These are phyloP conservation scores for Vickermania ingenoplastis DNA, from an alignment of 208 protist genomes.

Conservation along the genomic window DNA sequence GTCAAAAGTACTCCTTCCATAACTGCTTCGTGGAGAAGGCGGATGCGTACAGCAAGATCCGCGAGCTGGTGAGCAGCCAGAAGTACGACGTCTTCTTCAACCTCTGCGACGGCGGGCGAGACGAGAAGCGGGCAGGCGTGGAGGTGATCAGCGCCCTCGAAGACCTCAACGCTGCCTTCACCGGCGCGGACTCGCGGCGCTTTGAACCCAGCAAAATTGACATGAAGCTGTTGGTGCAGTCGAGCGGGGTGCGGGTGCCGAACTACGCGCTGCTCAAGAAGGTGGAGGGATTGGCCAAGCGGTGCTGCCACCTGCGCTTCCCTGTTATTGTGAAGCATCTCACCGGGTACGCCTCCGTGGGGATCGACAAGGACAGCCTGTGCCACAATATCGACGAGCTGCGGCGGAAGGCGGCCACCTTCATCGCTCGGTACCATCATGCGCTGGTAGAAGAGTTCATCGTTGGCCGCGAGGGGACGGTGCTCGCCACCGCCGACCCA, in stretches of 20 bases:
- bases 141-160: constrained; percentile 80
- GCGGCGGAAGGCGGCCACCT: constrained; percentile 39
- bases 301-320: constrained; percentile 75
- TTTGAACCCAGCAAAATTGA: constrained; percentile 86
- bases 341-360: constrained; percentile 78
- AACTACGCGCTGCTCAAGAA: constrained; percentile 77
- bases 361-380: constrained; percentile 76
- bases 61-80: constrained; percentile 64
- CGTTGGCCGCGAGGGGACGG: constrained; percentile 73
- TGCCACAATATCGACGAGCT: constrained; percentile 77
- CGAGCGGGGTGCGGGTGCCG: constrained; percentile 61
- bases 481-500: constrained; percentile 63
- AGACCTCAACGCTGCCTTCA: constrained; percentile 83
- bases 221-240: constrained; percentile 83
- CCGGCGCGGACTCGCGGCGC: constrained; percentile 70
- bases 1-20: constrained; percentile 54
- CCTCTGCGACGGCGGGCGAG: constrained; percentile 78
- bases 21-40: constrained; percentile 65
- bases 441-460: constrained; percentile 87
- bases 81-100: constrained; percentile 88
- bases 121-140: constrained; percentile 75
- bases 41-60: constrained; percentile 57
- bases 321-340: constrained; percentile 88
- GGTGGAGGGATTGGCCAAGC: constrained; percentile 58
- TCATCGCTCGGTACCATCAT: constrained; percentile 74